Evolutionary conservation across 164 flowering plant genomes (phyloP).

Genomic region (Hamamelis virginiana): DNA sequence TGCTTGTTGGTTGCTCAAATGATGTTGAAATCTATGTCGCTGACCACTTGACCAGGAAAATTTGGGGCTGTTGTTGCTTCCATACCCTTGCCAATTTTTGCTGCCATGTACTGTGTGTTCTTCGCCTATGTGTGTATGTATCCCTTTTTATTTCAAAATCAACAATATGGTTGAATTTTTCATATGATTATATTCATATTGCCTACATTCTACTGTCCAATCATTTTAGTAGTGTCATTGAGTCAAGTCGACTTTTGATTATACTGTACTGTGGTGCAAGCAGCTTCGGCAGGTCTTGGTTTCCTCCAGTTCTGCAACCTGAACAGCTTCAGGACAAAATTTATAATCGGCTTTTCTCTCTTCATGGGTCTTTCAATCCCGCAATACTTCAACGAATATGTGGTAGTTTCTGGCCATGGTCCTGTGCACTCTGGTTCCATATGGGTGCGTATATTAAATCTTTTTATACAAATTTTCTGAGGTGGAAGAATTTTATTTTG

Average conservation of each 20-base stretch:
- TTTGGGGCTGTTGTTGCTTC: slow-evolving; percentile 74
- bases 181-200: not conserved
- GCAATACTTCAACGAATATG: slow-evolving; percentile 70
- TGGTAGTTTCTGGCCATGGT: slow-evolving; percentile 53
- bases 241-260: not conserved
- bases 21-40: slow-evolving; percentile 1
- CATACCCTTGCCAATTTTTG: slow-evolving; percentile 63
- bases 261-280: slow-evolving; percentile 7
- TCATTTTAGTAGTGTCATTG: not conserved
- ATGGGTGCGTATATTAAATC: slow-evolving; percentile 38
- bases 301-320: slow-evolving; percentile 93
- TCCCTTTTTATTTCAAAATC: not conserved
- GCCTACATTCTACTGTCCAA: not conserved
- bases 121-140: slow-evolving; percentile 63
- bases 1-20: not conserved
- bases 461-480: not conserved
- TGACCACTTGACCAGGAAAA: slow-evolving; percentile 50
- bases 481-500: not conserved
- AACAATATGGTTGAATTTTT: not conserved
- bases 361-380: slow-evolving; percentile 95
- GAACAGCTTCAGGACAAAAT: slow-evolving; percentile 85
- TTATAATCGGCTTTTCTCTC: slow-evolving; percentile 81
- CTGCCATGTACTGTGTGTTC: slow-evolving; percentile 65
- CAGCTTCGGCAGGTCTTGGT: slow-evolving; percentile 89
- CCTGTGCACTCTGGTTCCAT: slow-evolving; percentile 65